Base-by-base conservation (phyloP, 768 basidiomycete genomes). In the Calocybe indica region DNA sequence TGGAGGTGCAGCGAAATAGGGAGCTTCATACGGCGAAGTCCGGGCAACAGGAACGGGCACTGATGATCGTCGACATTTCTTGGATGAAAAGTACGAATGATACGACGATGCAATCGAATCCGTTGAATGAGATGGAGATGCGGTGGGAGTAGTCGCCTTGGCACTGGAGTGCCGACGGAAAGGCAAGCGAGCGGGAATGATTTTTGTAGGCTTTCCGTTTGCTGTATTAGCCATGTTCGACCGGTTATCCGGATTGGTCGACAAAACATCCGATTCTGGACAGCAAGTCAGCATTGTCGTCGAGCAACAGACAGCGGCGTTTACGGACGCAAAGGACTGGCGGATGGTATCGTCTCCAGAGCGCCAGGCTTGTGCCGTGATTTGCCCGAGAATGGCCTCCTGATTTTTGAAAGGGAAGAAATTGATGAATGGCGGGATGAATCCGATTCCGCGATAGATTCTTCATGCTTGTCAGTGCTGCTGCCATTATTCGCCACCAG, bases 1-100 rank as follows among this genome's bases (percentile, higher is more conserved):
- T 6, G 72, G 72, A 7, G 71, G 72, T 22, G 63, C 52, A 1
- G 71, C 72, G 50, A 74, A 74, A 63, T 73, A 73, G 5, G 73
- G 72, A 29, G 73, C 68, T 40, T 65, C 71, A 46, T 74, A 74
- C 5, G 73, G 73, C 34, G 55, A 62, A 11, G 73, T 74, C 22
- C 73, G 61, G 38, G 64, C 63, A 30, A 57, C 48, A 13, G 56
- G 40, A 38, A 61, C 54, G 11, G 71, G 68, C 6, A 62, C 51
- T 5, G 71, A 65, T 2, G 52, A 50, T 29, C 66, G 63, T 43
- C 66, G 57, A 33, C 62, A 55, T 28, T 55, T 14, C 47, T 66
- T 69, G 14, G 61, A 58, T 32, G 62, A 58, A 45, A 57, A 63
- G 61, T 40, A 53, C 45, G 49, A 60, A 50, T 30, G 48, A 42